Evolutionary conservation across 129 eudicot species (phyloP).

Genomic region (Daucus carota): DH1_v3.0 NC_030385.2:43296501-43297000

Average conservation of each 20-base stretch:
- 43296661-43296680: not conserved
- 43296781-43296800: conserved; percentile 55
- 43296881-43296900: conserved; percentile 59
- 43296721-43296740: not conserved
- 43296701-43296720: not conserved
- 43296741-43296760: not conserved
- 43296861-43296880: conserved; percentile 46
- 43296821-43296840: conserved; percentile 93
- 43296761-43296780: conserved; percentile 15
- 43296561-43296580: not conserved
- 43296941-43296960: conserved; percentile 23
- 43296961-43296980: not conserved
- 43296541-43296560: not conserved
- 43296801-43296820: conserved; percentile 68
- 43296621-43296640: not conserved
- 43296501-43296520: not conserved
- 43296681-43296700: not conserved
- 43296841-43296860: conserved; percentile 83
- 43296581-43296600: not conserved
- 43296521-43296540: not conserved
- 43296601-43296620: not conserved
- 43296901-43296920: conserved; percentile 50
- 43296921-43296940: conserved; percentile 57
- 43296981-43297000: not conserved
- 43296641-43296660: not conserved